Evolutionary conservation across 2,329 filamentous ascomycete species (phyloP), one percentile per base, ranked within the genome.

Genomic region (Lecanicillium sp.): DNA sequence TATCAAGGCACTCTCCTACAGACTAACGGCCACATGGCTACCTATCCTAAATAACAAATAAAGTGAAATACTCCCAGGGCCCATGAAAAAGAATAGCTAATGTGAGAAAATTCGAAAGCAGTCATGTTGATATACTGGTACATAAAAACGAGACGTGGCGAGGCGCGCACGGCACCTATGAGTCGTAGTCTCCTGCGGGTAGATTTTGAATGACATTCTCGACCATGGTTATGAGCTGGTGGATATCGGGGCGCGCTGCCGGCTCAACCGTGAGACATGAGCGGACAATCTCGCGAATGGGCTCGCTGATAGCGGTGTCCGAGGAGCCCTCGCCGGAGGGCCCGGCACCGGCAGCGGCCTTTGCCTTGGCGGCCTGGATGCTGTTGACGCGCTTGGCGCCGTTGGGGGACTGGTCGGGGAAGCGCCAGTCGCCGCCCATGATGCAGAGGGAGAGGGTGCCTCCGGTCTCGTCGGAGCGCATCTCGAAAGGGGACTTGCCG

Each of bases 401-500:
- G 36, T 74, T 75, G 4, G 79, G 78, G 1, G 84, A 83, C 63
- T 96, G 90, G 58, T 95, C 90, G 0, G 93, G 93, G 67, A 97
- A 98, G 44, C 90, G 78, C 91, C 93, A 98, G 68, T 97, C 91
- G 32, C 91, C 93, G 51, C 90, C 87, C 14, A 95, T 72, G 15
- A 97, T 87, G 64, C 91, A 97, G 56, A 97, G 86, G 57, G 87
- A 94, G 54, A 98, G 71, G 55, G 86, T 93, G 37, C 93, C 93
- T 55, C 93, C 93, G 0, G 93, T 97, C 72, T 98, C 91, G 65
- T 98, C 93, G 55, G 85, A 91, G 52, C 93, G 84, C 63, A 90
- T 87, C 72, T 98, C 93, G 60, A 98, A 98, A 2, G 93, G 93
- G 12, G 87, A 94, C 68, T 98, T 97, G 55, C 93, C 93, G 23